phyloP scores from a whole-genome alignment of 352 stramenopile genomes.

The Thalassiosira ordinaria region DNA sequence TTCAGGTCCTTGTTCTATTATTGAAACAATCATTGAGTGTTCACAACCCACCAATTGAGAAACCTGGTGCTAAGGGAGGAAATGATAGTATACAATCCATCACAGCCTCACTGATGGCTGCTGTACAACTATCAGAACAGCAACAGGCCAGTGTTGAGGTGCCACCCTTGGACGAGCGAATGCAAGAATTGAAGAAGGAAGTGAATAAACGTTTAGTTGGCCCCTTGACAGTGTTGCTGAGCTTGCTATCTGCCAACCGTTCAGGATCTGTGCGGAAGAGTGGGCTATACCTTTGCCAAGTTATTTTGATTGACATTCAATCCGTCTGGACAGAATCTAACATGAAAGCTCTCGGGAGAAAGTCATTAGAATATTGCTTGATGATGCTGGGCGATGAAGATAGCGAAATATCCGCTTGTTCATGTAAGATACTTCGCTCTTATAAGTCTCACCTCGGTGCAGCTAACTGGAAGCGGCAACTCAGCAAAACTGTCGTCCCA shows the following conservation, averaged over 20 bases:
- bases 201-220: conserved; percentile 51
- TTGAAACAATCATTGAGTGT: conserved; percentile 35
- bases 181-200: conserved; percentile 44
- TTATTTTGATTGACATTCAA: conserved; percentile 41
- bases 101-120: conserved; percentile 27
- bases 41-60: neutral
- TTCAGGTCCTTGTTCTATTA: conserved; percentile 28
- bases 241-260: conserved; percentile 19
- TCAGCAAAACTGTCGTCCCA: conserved; percentile 36
- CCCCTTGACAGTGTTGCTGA: conserved; percentile 49
- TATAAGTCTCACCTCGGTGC: conserved; percentile 29
- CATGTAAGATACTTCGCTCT: conserved; percentile 1
- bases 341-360: conserved; percentile 21
- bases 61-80: neutral
- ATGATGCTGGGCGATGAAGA: conserved; percentile 29
- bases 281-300: conserved; percentile 34
- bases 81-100: conserved; percentile 20
- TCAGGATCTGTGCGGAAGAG: conserved; percentile 40
- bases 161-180: neutral
- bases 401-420: conserved; percentile 7
- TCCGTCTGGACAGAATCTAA: conserved; percentile 40
- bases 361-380: conserved; percentile 59
- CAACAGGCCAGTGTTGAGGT: neutral
- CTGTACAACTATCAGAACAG: conserved; percentile 23
- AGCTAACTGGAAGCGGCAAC: conserved; percentile 22